phyloP scores from a whole-genome alignment of 2,329 filamentous ascomycete genomes.

The Sordariomycetes sp. region DNA sequence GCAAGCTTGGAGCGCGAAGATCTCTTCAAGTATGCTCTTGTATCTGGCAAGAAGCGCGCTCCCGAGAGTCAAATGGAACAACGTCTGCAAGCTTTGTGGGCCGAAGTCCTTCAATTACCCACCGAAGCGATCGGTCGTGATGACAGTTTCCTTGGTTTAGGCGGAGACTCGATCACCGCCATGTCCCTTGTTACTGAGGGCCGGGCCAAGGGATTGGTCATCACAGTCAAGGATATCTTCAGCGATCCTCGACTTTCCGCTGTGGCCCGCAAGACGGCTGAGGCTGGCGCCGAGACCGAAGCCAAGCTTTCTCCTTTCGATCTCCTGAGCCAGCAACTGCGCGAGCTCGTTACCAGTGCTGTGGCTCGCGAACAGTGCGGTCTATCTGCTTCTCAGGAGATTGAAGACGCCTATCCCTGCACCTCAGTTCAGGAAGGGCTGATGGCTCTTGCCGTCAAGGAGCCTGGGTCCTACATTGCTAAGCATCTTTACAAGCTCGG shows the following conservation, averaged over 20 bases:
- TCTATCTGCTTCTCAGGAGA: constrained; percentile 4
- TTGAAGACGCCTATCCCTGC: constrained; percentile 40
- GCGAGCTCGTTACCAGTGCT: constrained; percentile 1
- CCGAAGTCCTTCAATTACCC: constrained; percentile 6
- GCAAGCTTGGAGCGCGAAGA: not conserved
- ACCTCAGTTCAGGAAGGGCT: constrained; percentile 39
- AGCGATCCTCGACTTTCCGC: constrained; percentile 7
- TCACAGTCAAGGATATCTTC: constrained; percentile 9
- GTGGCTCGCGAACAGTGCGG: constrained; percentile 2
- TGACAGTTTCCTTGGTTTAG: constrained; percentile 10
- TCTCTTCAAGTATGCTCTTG: constrained; percentile 1
- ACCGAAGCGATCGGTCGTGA: constrained; percentile 7
- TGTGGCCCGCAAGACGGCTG: not conserved
- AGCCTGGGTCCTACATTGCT: constrained; percentile 10
- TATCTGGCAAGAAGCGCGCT: constrained; percentile 1
- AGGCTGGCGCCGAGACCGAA: not conserved
- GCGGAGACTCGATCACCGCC: constrained; percentile 12
- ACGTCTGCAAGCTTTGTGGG: constrained; percentile 9
- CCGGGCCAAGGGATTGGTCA: constrained; percentile 3
- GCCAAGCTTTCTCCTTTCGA: not conserved
- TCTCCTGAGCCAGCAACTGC: not conserved
- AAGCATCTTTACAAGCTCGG: constrained; percentile 8
- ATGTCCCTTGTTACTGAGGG: constrained; percentile 9
- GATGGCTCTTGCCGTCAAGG: constrained; percentile 33
- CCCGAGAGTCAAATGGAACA: constrained; percentile 4